phyloP scores from a whole-genome alignment of 768 basidiomycete species.

The Kondoa subrosea region DNA sequence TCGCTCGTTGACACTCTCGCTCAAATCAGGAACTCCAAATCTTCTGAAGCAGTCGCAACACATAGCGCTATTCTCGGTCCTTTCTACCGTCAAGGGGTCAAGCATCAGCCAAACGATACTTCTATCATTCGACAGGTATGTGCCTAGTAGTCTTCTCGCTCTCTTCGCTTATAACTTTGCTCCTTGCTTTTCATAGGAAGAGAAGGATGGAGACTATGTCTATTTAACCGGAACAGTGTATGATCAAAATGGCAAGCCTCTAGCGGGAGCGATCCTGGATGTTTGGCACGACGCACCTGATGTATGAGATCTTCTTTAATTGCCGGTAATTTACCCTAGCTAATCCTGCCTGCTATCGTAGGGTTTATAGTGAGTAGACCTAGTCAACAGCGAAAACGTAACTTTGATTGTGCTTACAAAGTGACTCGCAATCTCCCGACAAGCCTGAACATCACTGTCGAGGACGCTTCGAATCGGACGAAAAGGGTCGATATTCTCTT shows the following conservation, averaged over 20 bases:
- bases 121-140: slow-evolving; percentile 22
- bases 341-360: too few species aligned
- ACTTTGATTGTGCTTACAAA: too few species aligned
- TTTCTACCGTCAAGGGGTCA: slow-evolving; percentile 25
- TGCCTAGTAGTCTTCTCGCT: too few species aligned
- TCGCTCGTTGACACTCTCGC: slow-evolving; percentile 22
- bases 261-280: slow-evolving; percentile 25
- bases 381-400: too few species aligned
- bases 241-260: slow-evolving; percentile 22
- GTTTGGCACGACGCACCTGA: slow-evolving; percentile 27
- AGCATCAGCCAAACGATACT: slow-evolving; percentile 21
- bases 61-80: slow-evolving; percentile 26
- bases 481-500: slow-evolving; percentile 22
- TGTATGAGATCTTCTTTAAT: too few species aligned
- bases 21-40: slow-evolving; percentile 10
- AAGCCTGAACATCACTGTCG: slow-evolving; percentile 29
- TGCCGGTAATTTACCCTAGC: too few species aligned
- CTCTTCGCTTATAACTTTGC: too few species aligned
- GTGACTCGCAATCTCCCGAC: slow-evolving; percentile 25
- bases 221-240: slow-evolving; percentile 21
- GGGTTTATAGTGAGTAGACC: too few species aligned
- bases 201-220: slow-evolving; percentile 17
- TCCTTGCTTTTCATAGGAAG: too few species aligned
- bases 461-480: slow-evolving; percentile 27
- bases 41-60: slow-evolving; percentile 14